Evolutionary conservation across 2,329 filamentous ascomycete genomes (phyloP), one percentile per base, ranked within the genome.

Genomic region (Metarhizium sp.): DNA sequence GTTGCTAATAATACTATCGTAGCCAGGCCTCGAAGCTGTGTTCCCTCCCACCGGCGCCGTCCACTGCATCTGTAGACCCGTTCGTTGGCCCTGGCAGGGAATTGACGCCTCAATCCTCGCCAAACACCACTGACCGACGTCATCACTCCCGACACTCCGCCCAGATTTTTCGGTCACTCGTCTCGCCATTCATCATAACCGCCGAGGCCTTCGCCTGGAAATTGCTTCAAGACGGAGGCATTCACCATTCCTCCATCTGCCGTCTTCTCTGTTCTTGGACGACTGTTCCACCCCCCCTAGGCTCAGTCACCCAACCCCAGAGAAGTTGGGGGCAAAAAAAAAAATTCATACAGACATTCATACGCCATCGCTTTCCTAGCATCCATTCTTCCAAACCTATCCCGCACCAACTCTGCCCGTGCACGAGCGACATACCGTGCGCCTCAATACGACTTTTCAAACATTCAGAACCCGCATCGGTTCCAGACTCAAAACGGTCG

Each of bases 221-320:
- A 67, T 68, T 64, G 67, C 67, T 69, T 77, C 74, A 55, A 40
- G 69, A 79, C 78, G 77, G 77, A 77, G 71, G 68, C 69, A 62
- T 71, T 70, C 73, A 73, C 73, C 70, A 67, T 68, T 72, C 71
- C 65, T 63, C 70, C 69, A 66, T 69, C 66, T 65, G 70, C 77
- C 68, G 66, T 76, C 66, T 72, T 78, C 68, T 76, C 76, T 73
- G 65, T 72, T 63, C 69, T 77, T 66, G 73, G 80, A 67, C 67
- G 75, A 67, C 67, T 77, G 59, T 74, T 77, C 63, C 78, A 82
- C 61, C 78, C 78, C 71, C 78, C 78, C 59, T 81, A 80, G 64
- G 57, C 72, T 62, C 57, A 56, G 55, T 56, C 51, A 55, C 11
- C 34, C 30, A 40, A 16, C 38, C 32, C 54, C 11, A 46, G 47